Evolutionary conservation across 106 monocot genomes (phyloP).

Genomic region (Acanthochlamys bracteata): DNA sequence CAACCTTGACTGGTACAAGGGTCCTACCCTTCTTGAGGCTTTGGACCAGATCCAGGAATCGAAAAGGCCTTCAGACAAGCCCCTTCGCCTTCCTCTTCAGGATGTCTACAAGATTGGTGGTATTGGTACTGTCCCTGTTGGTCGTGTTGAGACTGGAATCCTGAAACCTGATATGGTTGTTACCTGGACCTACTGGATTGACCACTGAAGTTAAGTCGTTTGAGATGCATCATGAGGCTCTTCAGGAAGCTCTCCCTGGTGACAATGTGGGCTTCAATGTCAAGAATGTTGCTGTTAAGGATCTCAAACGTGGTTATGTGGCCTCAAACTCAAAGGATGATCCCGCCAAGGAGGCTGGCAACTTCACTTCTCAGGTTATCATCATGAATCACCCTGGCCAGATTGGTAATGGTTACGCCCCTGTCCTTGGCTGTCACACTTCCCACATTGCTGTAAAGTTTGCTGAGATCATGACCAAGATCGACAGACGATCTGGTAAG

Average conservation of each 20-base stretch:
- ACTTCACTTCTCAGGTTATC: constrained; percentile 22
- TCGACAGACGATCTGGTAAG: constrained; percentile 21
- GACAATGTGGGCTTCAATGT: constrained; percentile 13
- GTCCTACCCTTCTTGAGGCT: constrained; percentile 16
- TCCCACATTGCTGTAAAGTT: constrained; percentile 26
- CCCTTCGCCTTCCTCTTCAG: constrained; percentile 37
- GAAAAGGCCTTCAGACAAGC: constrained; percentile 34
- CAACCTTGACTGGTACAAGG: constrained; percentile 27
- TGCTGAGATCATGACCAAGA: constrained; percentile 17
- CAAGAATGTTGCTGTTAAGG: constrained; percentile 16
- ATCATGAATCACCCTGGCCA: constrained; percentile 28
- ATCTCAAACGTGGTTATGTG: constrained; percentile 18
- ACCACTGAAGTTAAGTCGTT: constrained; percentile 18
- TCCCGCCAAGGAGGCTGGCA: constrained; percentile 20
- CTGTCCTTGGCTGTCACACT: constrained; percentile 22
- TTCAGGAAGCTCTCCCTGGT: constrained; percentile 14
- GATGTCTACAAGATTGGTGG: constrained; percentile 44
- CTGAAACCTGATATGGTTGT: constrained; percentile 27
- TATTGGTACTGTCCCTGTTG: constrained; percentile 36
- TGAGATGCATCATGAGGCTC: constrained; percentile 20
- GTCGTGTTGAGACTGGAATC: constrained; percentile 25
- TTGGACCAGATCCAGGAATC: constrained; percentile 14
- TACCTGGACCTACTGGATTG: constrained; percentile 8
- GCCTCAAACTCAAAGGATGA: constrained; percentile 26
- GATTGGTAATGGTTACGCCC: constrained; percentile 22